phyloP scores from a whole-genome alignment of 2,329 filamentous ascomycete genomes.

The Sclerotinia nivalis region DNA sequence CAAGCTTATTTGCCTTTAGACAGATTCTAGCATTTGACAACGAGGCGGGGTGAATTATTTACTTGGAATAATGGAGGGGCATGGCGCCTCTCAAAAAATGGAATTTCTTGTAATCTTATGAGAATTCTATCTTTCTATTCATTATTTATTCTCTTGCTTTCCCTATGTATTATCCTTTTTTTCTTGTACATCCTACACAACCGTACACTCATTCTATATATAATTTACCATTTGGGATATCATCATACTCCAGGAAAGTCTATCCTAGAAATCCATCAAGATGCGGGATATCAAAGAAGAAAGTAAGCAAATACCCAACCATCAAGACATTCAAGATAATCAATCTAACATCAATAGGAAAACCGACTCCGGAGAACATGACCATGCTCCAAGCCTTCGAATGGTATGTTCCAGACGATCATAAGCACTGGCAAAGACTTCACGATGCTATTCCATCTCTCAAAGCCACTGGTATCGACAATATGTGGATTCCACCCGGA shows the following conservation, averaged over 20 bases:
- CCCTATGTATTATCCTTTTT: no score
- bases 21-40: background rate
- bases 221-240: background rate
- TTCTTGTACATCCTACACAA: background rate
- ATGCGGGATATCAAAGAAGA: constrained; percentile 19
- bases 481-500: constrained; percentile 69
- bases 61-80: constrained; percentile 12
- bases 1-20: background rate
- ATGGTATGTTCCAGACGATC: constrained; percentile 66
- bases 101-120: background rate
- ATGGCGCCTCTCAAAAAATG: background rate
- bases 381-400: constrained; percentile 71
- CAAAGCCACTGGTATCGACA: constrained; percentile 60
- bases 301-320: constrained; percentile 6
- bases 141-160: background rate
- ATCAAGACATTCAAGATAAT: background rate
- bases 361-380: constrained; percentile 48
- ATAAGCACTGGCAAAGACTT: constrained; percentile 62
- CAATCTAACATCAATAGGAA: constrained; percentile 24
- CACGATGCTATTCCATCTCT: constrained; percentile 53
- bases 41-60: constrained; percentile 6
- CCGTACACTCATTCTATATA: background rate
- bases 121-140: background rate
- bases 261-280: background rate
- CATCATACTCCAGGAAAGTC: background rate